These are phyloP conservation scores for Lodderomyces beijingensis DNA, from an alignment of 1,139 yeast species.

Conservation along the genomic window DNA sequence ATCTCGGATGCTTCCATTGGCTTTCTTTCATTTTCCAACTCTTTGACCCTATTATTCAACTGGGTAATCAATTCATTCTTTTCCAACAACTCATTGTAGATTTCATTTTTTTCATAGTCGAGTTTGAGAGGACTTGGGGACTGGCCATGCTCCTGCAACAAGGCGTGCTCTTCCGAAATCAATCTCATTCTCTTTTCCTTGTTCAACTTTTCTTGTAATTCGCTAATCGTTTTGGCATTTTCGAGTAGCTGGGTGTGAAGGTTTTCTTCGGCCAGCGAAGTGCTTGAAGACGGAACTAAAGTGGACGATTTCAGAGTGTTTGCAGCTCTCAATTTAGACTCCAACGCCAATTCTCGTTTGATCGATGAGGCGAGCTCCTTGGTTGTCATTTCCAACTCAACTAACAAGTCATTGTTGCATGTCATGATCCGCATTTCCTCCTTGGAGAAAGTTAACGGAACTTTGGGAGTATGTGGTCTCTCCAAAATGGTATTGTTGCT, in stretches of 20 bases:
- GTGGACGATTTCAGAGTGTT: conserved; percentile 1
- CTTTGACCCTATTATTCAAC: conserved; percentile 37
- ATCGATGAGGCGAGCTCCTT: conserved; percentile 70
- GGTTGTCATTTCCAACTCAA: conserved; percentile 64
- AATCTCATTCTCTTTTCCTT: conserved; percentile 63
- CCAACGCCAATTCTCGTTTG: conserved; percentile 58
- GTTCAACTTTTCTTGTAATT: conserved; percentile 53
- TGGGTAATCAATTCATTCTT: conserved; percentile 47
- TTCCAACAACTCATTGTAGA: conserved; percentile 42
- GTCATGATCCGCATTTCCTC: conserved; percentile 62
- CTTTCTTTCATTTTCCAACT: conserved; percentile 18
- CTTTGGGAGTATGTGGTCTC: conserved; percentile 8
- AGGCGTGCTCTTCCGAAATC: conserved; percentile 66
- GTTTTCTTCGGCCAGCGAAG: conserved; percentile 1
- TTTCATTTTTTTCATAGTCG: conserved; percentile 52
- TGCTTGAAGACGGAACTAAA: background rate
- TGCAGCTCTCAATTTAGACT: conserved; percentile 34
- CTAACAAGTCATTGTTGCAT: conserved; percentile 53
- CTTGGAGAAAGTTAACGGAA: conserved; percentile 36
- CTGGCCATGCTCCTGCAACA: conserved; percentile 51
- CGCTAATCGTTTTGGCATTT: conserved; percentile 45
- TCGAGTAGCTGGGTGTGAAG: conserved; percentile 22
- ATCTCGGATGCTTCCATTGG: conserved; percentile 17
- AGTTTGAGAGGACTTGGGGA: conserved; percentile 53
- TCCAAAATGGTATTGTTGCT: too few species aligned